phyloP scores from a whole-genome alignment of 352 stramenopile genomes.

The Thalassiosira hispida region DNA sequence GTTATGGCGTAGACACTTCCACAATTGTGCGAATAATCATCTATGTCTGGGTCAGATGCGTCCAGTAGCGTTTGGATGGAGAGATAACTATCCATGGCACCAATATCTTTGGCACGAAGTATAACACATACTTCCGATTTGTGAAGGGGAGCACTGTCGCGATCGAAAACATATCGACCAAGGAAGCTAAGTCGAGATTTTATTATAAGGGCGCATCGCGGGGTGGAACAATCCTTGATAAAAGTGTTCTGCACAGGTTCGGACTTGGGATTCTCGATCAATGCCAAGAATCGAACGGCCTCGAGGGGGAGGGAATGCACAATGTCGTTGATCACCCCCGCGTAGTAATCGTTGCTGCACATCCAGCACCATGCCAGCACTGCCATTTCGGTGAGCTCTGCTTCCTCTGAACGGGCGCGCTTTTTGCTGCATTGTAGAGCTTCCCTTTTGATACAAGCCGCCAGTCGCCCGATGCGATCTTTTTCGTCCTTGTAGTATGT shows the following conservation, averaged over 20 bases:
- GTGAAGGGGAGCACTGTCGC: constrained; percentile 25
- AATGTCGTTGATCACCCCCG: constrained; percentile 33
- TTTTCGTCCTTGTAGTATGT: constrained; percentile 51
- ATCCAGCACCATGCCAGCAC: constrained; percentile 57
- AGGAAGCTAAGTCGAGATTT: constrained; percentile 52
- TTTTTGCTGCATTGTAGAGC: constrained; percentile 40
- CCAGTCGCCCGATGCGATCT: constrained; percentile 37
- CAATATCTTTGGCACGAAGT: constrained; percentile 53
- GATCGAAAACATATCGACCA: constrained; percentile 47
- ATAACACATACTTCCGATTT: constrained; percentile 52
- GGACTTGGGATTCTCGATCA: constrained; percentile 46
- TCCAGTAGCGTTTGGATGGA: constrained; percentile 34
- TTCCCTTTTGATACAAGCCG: constrained; percentile 44
- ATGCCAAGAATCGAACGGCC: constrained; percentile 42
- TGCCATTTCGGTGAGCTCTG: constrained; percentile 45
- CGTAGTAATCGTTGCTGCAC: constrained; percentile 50
- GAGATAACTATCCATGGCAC: constrained; percentile 51
- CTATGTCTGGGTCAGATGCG: constrained; percentile 45
- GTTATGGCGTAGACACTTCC: constrained; percentile 36
- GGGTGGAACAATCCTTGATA: constrained; percentile 54
- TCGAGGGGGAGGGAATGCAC: constrained; percentile 23
- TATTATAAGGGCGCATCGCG: constrained; percentile 45
- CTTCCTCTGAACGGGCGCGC: background rate
- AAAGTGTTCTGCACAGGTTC: constrained; percentile 18
- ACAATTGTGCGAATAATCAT: constrained; percentile 46